Evolutionary conservation across 139 green algal species (phyloP).

Genomic region (Desmodesmus armatus): DNA sequence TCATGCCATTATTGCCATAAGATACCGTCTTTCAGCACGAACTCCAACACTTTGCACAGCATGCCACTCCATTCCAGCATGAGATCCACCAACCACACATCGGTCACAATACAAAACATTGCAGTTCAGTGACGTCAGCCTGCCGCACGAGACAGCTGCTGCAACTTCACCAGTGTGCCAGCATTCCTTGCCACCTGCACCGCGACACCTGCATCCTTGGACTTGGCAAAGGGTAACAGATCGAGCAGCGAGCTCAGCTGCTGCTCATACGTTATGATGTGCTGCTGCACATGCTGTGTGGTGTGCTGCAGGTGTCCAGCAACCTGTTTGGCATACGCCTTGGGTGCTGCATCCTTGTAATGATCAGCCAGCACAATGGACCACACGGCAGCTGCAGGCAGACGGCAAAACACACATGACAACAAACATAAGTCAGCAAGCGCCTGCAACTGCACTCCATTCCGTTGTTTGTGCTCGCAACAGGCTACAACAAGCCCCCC

Average conservation of each 20-base stretch:
- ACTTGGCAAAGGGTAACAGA: slow-evolving; percentile 31
- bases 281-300: slow-evolving; percentile 1
- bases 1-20: too few relatives aligned
- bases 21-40: too few relatives aligned
- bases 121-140: background rate
- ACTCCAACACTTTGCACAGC: too few relatives aligned
- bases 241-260: background rate
- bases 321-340: slow-evolving; percentile 4
- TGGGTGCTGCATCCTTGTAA: slow-evolving; percentile 7
- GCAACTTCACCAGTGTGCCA: slow-evolving; percentile 20
- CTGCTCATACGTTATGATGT: background rate
- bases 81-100: background rate
- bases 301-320: background rate
- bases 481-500: too few relatives aligned
- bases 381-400: slow-evolving; percentile 20
- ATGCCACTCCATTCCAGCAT: too few relatives aligned
- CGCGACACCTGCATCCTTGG: background rate
- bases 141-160: background rate
- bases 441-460: too few relatives aligned
- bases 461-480: too few relatives aligned
- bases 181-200: slow-evolving; percentile 1
- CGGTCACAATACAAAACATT: background rate
- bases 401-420: background rate
- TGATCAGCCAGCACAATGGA: slow-evolving; percentile 19
- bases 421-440: background rate